Evolutionary conservation across 2,329 filamentous ascomycete species (phyloP).

Genomic region (Camillea tinctor): DNA sequence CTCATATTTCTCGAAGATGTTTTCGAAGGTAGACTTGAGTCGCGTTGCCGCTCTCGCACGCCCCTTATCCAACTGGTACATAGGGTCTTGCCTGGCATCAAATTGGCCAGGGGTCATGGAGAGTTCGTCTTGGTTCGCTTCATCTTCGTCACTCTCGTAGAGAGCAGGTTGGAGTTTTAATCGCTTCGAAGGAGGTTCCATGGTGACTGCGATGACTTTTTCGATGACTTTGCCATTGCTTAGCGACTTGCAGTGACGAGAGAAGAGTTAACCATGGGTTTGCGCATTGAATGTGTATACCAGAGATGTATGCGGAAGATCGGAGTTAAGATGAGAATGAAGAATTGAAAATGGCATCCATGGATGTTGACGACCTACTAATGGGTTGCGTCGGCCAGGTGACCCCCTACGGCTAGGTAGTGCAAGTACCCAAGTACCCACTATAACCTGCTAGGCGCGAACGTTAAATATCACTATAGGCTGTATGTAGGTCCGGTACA

Average conservation of each 20-base stretch:
- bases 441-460: not conserved
- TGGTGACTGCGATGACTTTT: constrained; percentile 28
- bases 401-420: not conserved
- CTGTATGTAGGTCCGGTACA: not conserved
- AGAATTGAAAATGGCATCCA: not conserved
- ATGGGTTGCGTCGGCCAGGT: not conserved
- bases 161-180: constrained; percentile 50
- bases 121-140: constrained; percentile 46
- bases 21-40: constrained; percentile 81
- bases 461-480: no score
- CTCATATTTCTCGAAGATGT: constrained; percentile 86
- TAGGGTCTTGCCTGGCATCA: constrained; percentile 48
- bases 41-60: constrained; percentile 66
- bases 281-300: not conserved
- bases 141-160: constrained; percentile 39
- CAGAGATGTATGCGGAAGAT: not conserved
- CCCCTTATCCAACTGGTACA: constrained; percentile 58
- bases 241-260: not conserved
- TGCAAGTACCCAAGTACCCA: not conserved
- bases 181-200: constrained; percentile 62
- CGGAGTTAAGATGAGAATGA: constrained; percentile 1
- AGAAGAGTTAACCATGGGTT: not conserved
- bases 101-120: constrained; percentile 47
- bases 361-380: not conserved
- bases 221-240: not conserved